Conservation (phyloP, 768 basidiomycete genomes). For the Boletus reticulatus region DNA sequence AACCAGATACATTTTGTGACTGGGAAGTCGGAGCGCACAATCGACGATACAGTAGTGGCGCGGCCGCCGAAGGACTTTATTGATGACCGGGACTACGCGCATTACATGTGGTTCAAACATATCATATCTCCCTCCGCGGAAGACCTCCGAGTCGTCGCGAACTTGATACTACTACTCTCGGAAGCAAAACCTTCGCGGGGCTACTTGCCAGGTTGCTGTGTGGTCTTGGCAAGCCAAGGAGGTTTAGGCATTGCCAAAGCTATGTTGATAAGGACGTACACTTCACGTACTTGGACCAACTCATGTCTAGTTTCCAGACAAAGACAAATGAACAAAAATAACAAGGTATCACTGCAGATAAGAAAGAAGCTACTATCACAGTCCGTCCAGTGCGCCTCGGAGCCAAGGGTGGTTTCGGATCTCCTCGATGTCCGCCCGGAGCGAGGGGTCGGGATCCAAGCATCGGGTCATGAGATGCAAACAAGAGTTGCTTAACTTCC, state of each 20-base stretch:
- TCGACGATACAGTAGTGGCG: not conserved
- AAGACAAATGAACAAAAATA: not conserved
- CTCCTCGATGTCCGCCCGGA: conserved; percentile 78
- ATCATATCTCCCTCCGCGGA: too few relatives aligned
- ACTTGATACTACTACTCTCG: too few relatives aligned
- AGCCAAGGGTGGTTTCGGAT: conserved; percentile 89
- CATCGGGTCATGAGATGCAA: conserved; percentile 71
- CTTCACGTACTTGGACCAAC: not conserved
- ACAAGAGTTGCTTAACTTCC: conserved; percentile 44
- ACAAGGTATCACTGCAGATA: conserved; percentile 8
- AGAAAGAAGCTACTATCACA: conserved; percentile 7
- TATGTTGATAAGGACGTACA: conserved; percentile 13
- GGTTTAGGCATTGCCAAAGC: not conserved
- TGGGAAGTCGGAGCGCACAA: not conserved
- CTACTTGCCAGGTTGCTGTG: too few relatives aligned
- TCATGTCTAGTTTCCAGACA: conserved; percentile 5
- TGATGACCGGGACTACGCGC: too few relatives aligned
- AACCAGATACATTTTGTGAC: not conserved
- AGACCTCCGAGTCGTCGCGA: too few relatives aligned
- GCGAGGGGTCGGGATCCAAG: conserved; percentile 78
- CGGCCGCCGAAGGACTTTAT: not conserved
- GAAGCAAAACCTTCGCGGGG: not conserved
- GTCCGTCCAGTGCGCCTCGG: conserved; percentile 21
- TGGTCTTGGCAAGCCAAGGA: not conserved
- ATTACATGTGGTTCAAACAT: too few relatives aligned